These are phyloP conservation scores for Heritiera fomes DNA, from an alignment of 345 rosid genomes.

Conservation along the genomic window DNA sequence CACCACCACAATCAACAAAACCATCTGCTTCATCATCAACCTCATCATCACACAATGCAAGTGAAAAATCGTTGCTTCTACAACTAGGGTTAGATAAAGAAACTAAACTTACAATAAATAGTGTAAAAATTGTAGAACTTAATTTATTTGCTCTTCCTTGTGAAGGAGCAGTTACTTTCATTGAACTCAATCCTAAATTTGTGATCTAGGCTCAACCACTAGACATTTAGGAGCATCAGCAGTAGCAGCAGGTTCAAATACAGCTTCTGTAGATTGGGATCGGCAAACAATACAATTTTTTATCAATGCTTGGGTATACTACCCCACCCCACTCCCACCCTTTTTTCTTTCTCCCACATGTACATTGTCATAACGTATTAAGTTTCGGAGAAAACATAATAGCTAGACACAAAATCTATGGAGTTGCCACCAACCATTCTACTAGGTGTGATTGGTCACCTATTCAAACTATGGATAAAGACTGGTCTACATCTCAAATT, in stretches of 20 bases:
- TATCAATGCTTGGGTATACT: conserved; percentile 92
- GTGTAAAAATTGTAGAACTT: background rate
- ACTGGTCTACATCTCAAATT: too few species aligned
- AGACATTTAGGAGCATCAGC: conserved; percentile 64
- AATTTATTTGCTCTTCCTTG: background rate
- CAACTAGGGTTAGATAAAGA: background rate
- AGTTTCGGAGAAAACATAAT: too few species aligned
- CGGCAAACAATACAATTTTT: conserved; percentile 88
- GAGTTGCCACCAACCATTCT: too few species aligned
- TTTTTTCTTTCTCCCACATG: background rate
- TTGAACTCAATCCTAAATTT: conserved; percentile 18
- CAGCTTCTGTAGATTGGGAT: conserved; percentile 81
- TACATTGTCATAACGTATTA: too few species aligned
- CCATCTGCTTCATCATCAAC: conserved; percentile 58
- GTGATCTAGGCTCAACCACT: conserved; percentile 61
- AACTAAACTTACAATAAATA: background rate
- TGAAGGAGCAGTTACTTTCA: background rate
- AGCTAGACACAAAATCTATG: too few species aligned
- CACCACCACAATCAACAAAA: conserved; percentile 64
- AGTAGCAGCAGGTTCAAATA: conserved; percentile 45
- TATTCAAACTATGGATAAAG: too few species aligned
- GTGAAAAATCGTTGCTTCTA: conserved; percentile 27
- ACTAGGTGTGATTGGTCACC: too few species aligned
- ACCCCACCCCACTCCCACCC: background rate
- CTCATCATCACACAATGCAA: conserved; percentile 52